Evolutionary conservation across 345 rosid genomes (phyloP), one percentile per base, ranked within the genome.

Genomic region (Acer negundo): DNA sequence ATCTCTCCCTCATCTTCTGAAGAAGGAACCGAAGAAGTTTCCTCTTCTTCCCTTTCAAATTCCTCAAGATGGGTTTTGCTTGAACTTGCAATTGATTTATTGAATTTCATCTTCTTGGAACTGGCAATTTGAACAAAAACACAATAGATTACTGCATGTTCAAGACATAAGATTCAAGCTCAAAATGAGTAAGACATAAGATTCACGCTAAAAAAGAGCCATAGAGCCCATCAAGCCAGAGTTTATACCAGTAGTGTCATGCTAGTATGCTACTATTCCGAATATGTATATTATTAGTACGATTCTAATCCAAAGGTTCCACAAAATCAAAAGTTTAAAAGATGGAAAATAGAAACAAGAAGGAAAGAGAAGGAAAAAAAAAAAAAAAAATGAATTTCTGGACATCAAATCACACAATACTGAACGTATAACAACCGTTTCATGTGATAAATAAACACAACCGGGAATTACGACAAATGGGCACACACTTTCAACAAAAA

Each of bases 1-100:
- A 87, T 83, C 81, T 87, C 96, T 75, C 78, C 89, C 81, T 93
- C 97, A 74, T 79, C 84, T 77, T 86, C 90, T 59, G 73, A 84
- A 61, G 80, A 75, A 13, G 83, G 74, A 15, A 83, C 77, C 49
- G 78, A 80, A 7, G 72, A 69, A 1, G 44, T 13, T 70, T 76
- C 74, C 2, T 42, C 9, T 3, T 62, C 59, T 16, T 81, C 83
- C 31, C 81, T 85, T n/a, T 86, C 85, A 5, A 80, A 74, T 42
- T 85, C 87, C 70, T 73, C 82, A 0, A 81, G 75, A 64, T 74
- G 78, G 40, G 58, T 69, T 65, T 83, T 81, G 75, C 84, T 80
- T 6, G 87, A 75, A 68, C 76, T 58, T 1, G 63, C 75, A 67
- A 56, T 44, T 22, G 65, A 69, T 42, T 66, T 66, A 23, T 23